phyloP scores from a whole-genome alignment of 305 asterid species.

The Salvia sclarea region DNA sequence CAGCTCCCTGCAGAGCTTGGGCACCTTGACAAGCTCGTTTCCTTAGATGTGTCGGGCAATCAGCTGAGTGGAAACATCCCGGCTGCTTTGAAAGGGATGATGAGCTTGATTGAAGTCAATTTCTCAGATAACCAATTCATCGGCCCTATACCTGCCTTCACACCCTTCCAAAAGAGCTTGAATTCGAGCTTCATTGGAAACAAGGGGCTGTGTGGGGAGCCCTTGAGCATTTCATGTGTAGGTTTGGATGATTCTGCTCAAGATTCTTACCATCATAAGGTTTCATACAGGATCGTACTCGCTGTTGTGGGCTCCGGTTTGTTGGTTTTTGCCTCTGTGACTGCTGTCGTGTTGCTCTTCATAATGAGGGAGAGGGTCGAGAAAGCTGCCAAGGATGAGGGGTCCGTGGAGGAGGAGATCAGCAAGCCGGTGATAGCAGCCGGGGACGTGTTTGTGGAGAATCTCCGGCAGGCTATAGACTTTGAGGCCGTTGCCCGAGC shows the following conservation, averaged over 20 bases:
- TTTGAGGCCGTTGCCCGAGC: conserved; percentile 88
- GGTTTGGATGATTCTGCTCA: conserved; percentile 45
- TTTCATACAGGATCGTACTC: conserved; percentile 72
- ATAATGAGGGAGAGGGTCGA: conserved; percentile 78
- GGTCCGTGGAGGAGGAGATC: conserved; percentile 32
- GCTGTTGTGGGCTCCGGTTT: conserved; percentile 90
- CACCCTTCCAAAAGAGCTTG: conserved; percentile 83
- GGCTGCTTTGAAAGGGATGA: conserved; percentile 70
- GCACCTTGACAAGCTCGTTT: conserved; percentile 83
- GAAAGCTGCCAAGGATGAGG: conserved; percentile 44
- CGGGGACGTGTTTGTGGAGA: conserved; percentile 77
- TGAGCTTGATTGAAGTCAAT: conserved; percentile 86
- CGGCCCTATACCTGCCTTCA: conserved; percentile 76
- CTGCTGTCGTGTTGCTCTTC: conserved; percentile 68
- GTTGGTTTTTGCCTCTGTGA: conserved; percentile 78
- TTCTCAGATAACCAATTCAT: conserved; percentile 72
- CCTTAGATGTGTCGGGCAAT: conserved; percentile 80
- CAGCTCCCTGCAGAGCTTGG: conserved; percentile 83
- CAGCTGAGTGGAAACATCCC: conserved; percentile 82
- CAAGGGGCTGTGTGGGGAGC: conserved; percentile 90
- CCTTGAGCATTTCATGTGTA: conserved; percentile 60
- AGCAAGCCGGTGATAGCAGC: conserved; percentile 60
- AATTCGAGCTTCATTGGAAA: conserved; percentile 77
- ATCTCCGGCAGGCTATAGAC: conserved; percentile 84
- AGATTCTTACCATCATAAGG: conserved; percentile 65